Conservation (phyloP, 129 eudicot genomes). For the Artemisia tridentata region DNA sequence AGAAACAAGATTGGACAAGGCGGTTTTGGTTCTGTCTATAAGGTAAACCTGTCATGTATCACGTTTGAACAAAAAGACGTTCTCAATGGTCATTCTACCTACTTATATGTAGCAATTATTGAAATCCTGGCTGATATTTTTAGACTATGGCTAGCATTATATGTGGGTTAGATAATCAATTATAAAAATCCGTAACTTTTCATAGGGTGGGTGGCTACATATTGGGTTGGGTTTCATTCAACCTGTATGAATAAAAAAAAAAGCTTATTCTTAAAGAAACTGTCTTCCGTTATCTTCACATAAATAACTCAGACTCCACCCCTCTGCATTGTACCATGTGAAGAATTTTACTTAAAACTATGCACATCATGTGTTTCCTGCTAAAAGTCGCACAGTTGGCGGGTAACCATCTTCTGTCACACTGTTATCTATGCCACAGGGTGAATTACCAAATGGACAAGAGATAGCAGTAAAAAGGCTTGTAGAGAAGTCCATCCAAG, state of each 20-base stretch:
- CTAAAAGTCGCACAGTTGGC: neutral
- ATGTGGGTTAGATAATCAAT: too few relatives aligned
- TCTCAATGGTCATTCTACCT: too few relatives aligned
- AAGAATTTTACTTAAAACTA: neutral
- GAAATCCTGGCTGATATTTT: too few relatives aligned
- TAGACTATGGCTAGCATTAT: too few relatives aligned
- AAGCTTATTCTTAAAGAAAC: too few relatives aligned
- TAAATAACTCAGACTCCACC: too few relatives aligned
- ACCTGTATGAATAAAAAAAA: too few relatives aligned
- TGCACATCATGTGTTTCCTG: slow-evolving; percentile 2
- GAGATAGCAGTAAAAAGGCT: slow-evolving; percentile 66
- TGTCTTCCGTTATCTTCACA: too few relatives aligned
- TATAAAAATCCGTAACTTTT: too few relatives aligned
- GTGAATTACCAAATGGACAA: slow-evolving; percentile 43
- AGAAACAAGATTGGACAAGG: slow-evolving; percentile 64
- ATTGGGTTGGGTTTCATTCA: too few relatives aligned
- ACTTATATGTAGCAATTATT: too few relatives aligned
- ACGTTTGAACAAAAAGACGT: neutral
- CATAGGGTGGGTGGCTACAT: too few relatives aligned
- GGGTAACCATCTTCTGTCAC: neutral
- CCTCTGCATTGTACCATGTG: neutral
- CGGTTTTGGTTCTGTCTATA: slow-evolving; percentile 63
- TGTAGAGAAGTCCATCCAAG: slow-evolving; percentile 53
- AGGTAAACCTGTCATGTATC: slow-evolving; percentile 34
- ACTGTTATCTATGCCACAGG: slow-evolving; percentile 31